Base-by-base conservation (phyloP, 2,329 filamentous ascomycete genomes). In the Fusarium scirpi region DNA sequence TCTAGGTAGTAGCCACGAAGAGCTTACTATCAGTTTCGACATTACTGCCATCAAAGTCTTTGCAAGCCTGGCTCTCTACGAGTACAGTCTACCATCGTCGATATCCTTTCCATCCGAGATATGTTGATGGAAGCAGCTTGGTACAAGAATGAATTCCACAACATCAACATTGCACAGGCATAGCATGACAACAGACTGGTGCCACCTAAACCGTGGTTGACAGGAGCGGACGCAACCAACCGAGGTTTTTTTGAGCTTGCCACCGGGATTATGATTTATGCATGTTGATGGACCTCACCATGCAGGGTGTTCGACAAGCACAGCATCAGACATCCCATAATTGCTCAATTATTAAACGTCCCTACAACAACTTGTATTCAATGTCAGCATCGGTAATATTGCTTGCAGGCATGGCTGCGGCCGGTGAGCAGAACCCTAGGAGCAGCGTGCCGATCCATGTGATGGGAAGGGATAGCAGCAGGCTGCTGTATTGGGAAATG, bases 401-500 rank as follows among this genome's bases (percentile, higher is more conserved):
- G 62, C 63, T 65, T 65, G 59, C 65, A 69, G 62, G 62, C 65
- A 69, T 75, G 68, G 68, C 72, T 76, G 65, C 54, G 65, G 69
- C 73, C 70, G 74, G 74, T 75, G 72, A 74, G 68, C 61, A 69
- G 54, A 66, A 62, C 65, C 66, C 65, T 65, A 66, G 68, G 58
- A 52, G 52, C 53, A 53, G 58, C 44, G 44, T 57, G 61, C 52
- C 51, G 63, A 75, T 75, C 73, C 73, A 76, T 75, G 73, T 74
- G 67, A 74, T 62, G 65, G 60, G 63, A 73, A 62, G 70, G 59
- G 73, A 57, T 57, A 70, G 62, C 58, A 70, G 74, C 70, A 76
- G 62, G 53, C 34, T 63, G 74, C 74, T 74, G 53, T 56, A 75
- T 71, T 68, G 40, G 74, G 74, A 75, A 75, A 67, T 62, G 64